A percentile compares a stretch with the other conserved stretches of the same genome.
phyloP scores from a whole-genome alignment of 1,284 basidiomycete genomes.

The Fistulina hepatica region DNA sequence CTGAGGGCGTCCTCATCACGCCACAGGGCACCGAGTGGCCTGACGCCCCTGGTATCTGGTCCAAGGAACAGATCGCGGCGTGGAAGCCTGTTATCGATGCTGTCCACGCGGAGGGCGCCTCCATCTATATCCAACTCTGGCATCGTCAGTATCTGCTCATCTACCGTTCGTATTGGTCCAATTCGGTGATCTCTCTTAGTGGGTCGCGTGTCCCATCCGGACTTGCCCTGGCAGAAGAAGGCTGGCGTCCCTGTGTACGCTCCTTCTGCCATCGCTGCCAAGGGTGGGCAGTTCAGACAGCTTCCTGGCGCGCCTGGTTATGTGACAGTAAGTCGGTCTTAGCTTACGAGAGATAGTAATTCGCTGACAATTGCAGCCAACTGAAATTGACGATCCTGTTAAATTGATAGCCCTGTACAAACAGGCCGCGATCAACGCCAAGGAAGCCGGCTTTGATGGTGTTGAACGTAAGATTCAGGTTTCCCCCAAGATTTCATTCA shows the following conservation, averaged over 20 bases:
- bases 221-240: slow-evolving; percentile 25
- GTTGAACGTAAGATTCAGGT: too few relatives aligned
- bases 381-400: too few relatives aligned
- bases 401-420: too few relatives aligned
- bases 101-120: slow-evolving; percentile 1
- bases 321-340: slow-evolving; percentile 27
- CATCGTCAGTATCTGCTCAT: slow-evolving; percentile 5
- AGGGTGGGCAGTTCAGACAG: slow-evolving; percentile 30
- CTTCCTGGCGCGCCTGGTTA: slow-evolving; percentile 27
- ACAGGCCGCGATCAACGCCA: slow-evolving; percentile 8
- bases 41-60: slow-evolving; percentile 8
- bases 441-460: slow-evolving; percentile 44
- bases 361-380: too few relatives aligned
- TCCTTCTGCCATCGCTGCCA: slow-evolving; percentile 28
- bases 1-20: slow-evolving; percentile 31
- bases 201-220: slow-evolving; percentile 27
- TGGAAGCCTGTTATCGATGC: slow-evolving; percentile 4
- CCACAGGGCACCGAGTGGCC: slow-evolving; percentile 28
- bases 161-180: slow-evolving; percentile 14
- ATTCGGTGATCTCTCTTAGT: slow-evolving; percentile 27
- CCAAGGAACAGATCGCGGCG: slow-evolving; percentile 4
- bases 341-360: neutral
- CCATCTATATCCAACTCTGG: slow-evolving; percentile 7
- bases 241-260: slow-evolving; percentile 29
- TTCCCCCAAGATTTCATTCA: too few relatives aligned